These are phyloP conservation scores for Cutaneotrichosporon cutaneum DNA, from an alignment of 1,284 basidiomycete species.

Conservation along the genomic window DNA sequence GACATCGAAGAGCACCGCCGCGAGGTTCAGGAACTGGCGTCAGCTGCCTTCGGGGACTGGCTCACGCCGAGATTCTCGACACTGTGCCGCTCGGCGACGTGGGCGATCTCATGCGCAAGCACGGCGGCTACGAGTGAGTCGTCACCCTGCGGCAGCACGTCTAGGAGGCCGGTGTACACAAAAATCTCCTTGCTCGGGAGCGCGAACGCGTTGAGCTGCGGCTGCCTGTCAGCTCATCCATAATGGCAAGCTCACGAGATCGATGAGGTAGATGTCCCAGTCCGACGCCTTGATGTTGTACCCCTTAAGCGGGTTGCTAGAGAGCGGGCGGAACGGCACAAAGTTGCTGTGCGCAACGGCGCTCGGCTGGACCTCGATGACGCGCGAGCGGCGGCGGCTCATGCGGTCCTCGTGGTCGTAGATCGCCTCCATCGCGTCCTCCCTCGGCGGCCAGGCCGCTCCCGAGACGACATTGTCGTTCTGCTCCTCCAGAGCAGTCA, in stretches of 20 bases:
- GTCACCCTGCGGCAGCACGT: slow-evolving; percentile 49
- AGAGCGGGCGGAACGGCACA: slow-evolving; percentile 51
- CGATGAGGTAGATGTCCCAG: slow-evolving; percentile 57
- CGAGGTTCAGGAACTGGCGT: slow-evolving; percentile 55
- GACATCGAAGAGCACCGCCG: slow-evolving; percentile 57
- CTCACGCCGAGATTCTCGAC: slow-evolving; percentile 57
- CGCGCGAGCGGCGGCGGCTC: slow-evolving; percentile 1
- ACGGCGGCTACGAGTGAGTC: slow-evolving; percentile 57
- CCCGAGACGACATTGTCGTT: slow-evolving; percentile 51
- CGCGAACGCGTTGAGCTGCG: slow-evolving; percentile 56
- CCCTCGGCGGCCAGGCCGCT: slow-evolving; percentile 51
- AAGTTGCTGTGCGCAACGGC: slow-evolving; percentile 46
- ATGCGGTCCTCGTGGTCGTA: slow-evolving; percentile 32
- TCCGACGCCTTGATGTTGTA: slow-evolving; percentile 48
- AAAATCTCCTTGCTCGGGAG: slow-evolving; percentile 58
- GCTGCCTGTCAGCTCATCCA: slow-evolving; percentile 32
- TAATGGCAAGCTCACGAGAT: slow-evolving; percentile 45
- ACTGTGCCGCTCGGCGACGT: slow-evolving; percentile 56
- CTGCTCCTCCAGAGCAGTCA: slow-evolving; percentile 53
- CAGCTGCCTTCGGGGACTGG: not conserved
- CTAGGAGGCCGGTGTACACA: slow-evolving; percentile 57
- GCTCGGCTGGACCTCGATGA: slow-evolving; percentile 34
- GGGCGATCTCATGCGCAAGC: slow-evolving; percentile 56
- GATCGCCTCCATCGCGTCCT: slow-evolving; percentile 38
- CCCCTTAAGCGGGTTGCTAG: slow-evolving; percentile 54